Conservation (phyloP, 768 basidiomycete genomes). For the Lactarius akahatsu region DNA sequence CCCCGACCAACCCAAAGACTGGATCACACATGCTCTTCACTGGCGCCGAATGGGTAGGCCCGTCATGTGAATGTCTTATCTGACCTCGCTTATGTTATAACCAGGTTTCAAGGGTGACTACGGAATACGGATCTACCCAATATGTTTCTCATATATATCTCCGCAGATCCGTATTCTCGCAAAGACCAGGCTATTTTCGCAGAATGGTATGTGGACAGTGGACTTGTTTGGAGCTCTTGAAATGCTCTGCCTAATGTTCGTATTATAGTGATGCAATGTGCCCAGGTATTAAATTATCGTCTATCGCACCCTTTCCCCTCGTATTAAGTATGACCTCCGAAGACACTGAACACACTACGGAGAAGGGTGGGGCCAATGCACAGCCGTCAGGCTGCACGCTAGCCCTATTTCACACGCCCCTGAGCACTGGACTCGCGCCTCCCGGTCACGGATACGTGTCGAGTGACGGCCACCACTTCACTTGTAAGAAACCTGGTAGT, state of each 20-base stretch:
- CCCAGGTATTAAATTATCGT: constrained; percentile 37
- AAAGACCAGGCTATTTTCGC: constrained; percentile 51
- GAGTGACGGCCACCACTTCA: constrained; percentile 53
- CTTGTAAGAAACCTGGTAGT: constrained; percentile 52
- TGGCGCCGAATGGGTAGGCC: constrained; percentile 48
- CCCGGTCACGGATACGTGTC: constrained; percentile 49
- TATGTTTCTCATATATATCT: background rate
- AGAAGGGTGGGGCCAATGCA: constrained; percentile 35
- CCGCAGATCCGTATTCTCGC: constrained; percentile 55
- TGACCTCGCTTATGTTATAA: background rate
- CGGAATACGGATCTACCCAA: background rate
- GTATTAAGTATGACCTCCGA: background rate
- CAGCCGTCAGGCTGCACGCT: constrained; percentile 54
- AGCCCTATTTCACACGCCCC: constrained; percentile 49
- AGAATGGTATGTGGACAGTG: constrained; percentile 11
- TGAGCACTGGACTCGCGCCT: constrained; percentile 32
- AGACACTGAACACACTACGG: constrained; percentile 50
- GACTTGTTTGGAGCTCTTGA: constrained; percentile 42
- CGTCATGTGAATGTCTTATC: constrained; percentile 19
- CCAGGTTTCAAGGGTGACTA: constrained; percentile 52
- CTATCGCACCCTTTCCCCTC: background rate
- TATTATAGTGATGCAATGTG: constrained; percentile 49
- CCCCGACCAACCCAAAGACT: constrained; percentile 50
- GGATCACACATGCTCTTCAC: constrained; percentile 51
- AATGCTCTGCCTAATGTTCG: background rate